Base-by-base conservation (phyloP, 202 grass and related monocot genomes). In the Elaeis oleifera region DNA sequence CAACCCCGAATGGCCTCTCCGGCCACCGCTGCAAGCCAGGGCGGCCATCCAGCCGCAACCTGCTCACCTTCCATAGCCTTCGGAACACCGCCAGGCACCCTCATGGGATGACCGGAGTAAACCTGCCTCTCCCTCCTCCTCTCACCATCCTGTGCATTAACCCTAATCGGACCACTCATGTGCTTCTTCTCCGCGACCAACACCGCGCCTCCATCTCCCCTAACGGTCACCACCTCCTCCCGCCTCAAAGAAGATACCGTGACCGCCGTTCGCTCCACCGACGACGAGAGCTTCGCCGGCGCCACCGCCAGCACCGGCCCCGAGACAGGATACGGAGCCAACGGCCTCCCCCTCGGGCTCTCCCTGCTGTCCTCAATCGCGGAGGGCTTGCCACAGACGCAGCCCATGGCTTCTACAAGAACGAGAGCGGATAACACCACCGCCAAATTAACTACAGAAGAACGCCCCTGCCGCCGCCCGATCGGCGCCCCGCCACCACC, bases 1-100 rank as follows among this genome's bases (percentile, higher is more conserved):
- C 95, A 99, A 5, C 95, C 95, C 13, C 80, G 80, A 54, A 99
- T 87, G 69, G 95, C 95, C 65, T 99, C 95, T 28, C 80, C 75
- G 0, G 95, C 95, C 18, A 94, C 95, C 49, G 82, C 53, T 22
- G 82, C 85, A 48, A 99, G 82, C 95, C 88, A 99, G 55, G 88
- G 78, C 5, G 95, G 95, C 95, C 95, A 99, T 5, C 95, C 95
- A 0, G 78, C 88, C 0, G 88, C 84, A 75, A 99, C 83, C 59
- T 94, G 95, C 72, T 94, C 95, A 49, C 75, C 89, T 58, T 94
- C 75, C 18, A 71, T 13, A 26, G 80, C 67, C 80, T 87, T 86
- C 29, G 88, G 80, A 65, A 94, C 82, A 16, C 53, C 51, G 36
- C 68, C 64, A 22, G 56, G 27, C 1, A 81, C 71, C 60, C 80